Base-by-base conservation (phyloP, 495 filamentous ascomycete genomes). In the Chaetomium cochliodes region DNA sequence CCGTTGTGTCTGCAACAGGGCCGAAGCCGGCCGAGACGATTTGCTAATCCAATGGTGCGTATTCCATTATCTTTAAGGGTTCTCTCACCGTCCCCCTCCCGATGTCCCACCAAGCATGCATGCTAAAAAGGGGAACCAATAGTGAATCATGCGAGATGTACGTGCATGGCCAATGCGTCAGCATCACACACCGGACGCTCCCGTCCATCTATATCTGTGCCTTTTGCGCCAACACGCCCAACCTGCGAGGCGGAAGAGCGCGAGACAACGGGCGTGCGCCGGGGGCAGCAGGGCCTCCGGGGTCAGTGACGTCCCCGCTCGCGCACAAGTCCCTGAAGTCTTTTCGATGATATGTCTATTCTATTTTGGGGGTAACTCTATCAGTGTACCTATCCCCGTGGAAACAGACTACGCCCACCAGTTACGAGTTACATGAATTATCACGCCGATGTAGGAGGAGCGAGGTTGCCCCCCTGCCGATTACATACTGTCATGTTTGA, bases 111-210 rank as follows among this genome's bases (percentile, higher is more conserved):
- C 5, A 37, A 37, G 33, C 33, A 11, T 39, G 25, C 44, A 69
- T 52, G 16, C 67, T 67, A 59, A 65, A 49, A 30, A 30, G 28
- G 13, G 20, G 22, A 20, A 22, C 9, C 13, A 2, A 23, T 12
- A 93, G 92, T 76, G 88, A 92, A 78, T 92, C 91, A 5, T 97
- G 92, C 76, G 88, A 86, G 46, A 88, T 92, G 76, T 93, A 88
- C 87, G 83, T 93, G 33, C 92, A 97, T 70, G 88, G 87, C 7
- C 82, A 82, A 68, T 97, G 92, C 71, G 83, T 93, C 39, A 88
- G 89, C 20, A 80, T 93, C 26, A 87, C 87, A 62, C 79, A 81
- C 22, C 83, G 88, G 58, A 79, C 76, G 49, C 80, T 91, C 51
- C 90, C 90, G 23, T 82, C 82, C 0, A 88, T 93, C 12, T 93